Conservation (phyloP, 2,329 filamentous ascomycete species). For the Ceratocystis alfenasii region DNA sequence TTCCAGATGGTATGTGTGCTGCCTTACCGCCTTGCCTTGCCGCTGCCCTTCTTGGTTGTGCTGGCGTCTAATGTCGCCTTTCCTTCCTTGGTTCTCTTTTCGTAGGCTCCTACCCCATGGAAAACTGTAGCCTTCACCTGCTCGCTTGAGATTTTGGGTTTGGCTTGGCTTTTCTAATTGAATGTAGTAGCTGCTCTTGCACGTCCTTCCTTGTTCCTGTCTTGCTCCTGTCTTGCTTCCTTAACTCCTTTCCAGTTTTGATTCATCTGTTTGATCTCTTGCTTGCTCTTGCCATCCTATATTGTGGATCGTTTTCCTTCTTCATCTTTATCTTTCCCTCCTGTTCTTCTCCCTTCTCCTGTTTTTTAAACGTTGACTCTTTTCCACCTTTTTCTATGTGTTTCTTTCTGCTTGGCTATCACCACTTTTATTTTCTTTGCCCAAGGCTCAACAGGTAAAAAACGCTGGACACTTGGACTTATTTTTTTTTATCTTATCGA, state of each 20-base stretch:
- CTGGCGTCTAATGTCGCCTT: neutral
- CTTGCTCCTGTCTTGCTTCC: neutral
- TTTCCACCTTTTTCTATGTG: neutral
- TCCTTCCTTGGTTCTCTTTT: neutral
- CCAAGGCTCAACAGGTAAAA: neutral
- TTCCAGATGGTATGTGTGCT: neutral
- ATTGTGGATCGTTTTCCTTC: neutral
- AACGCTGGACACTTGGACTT: slow-evolving; percentile 3
- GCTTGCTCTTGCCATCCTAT: neutral
- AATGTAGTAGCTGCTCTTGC: neutral
- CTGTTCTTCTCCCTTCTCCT: neutral
- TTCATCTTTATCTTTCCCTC: neutral
- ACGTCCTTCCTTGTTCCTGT: slow-evolving; percentile 1
- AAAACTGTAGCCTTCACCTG: slow-evolving; percentile 4
- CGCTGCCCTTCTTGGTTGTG: neutral
- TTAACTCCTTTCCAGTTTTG: neutral
- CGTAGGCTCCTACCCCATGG: neutral
- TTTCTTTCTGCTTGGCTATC: neutral
- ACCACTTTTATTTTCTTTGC: neutral
- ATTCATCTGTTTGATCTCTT: neutral
- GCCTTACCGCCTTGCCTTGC: neutral
- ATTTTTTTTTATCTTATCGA: slow-evolving; percentile 2
- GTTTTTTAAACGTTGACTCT: neutral
- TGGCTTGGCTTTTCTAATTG: neutral
- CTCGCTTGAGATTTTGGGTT: neutral